phyloP scores from a whole-genome alignment of 148 eudicot species.

The Rhododendron ferrugineum region DNA sequence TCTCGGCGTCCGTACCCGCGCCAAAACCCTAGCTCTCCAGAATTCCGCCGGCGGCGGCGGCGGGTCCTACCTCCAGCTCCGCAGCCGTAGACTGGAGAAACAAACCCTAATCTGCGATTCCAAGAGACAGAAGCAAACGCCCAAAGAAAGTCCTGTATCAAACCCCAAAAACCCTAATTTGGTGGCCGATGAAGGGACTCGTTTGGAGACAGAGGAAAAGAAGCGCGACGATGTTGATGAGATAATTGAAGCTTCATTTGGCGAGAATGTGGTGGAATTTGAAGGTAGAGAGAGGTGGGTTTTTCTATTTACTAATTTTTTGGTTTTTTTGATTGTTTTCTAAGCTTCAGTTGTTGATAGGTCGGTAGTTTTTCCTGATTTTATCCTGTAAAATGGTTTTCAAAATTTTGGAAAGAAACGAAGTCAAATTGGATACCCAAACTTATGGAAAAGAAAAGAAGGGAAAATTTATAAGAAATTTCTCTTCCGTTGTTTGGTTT shows the following conservation, averaged over 20 bases:
- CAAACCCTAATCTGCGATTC: constrained; percentile 9
- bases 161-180: background rate
- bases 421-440: too few relatives aligned
- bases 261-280: constrained; percentile 28
- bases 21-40: constrained; percentile 38
- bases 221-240: background rate
- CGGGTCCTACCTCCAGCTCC: constrained; percentile 29
- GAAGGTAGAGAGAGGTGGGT: constrained; percentile 31
- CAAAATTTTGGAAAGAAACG: background rate
- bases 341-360: background rate
- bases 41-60: constrained; percentile 14
- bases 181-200: background rate
- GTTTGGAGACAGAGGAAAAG: background rate
- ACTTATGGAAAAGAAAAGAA: too few relatives aligned
- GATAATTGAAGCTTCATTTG: constrained; percentile 17
- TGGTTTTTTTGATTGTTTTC: too few relatives aligned
- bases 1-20: constrained; percentile 38
- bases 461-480: too few relatives aligned
- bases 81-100: constrained; percentile 30
- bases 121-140: constrained; percentile 7
- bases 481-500: too few relatives aligned
- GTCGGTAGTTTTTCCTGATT: too few relatives aligned
- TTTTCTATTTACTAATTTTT: background rate
- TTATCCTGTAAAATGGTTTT: background rate
- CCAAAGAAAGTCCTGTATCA: background rate